Evolutionary conservation across 2,329 filamentous ascomycete species (phyloP), one percentile per base, ranked within the genome.

Genomic region (Parastagonospora avenae): DNA sequence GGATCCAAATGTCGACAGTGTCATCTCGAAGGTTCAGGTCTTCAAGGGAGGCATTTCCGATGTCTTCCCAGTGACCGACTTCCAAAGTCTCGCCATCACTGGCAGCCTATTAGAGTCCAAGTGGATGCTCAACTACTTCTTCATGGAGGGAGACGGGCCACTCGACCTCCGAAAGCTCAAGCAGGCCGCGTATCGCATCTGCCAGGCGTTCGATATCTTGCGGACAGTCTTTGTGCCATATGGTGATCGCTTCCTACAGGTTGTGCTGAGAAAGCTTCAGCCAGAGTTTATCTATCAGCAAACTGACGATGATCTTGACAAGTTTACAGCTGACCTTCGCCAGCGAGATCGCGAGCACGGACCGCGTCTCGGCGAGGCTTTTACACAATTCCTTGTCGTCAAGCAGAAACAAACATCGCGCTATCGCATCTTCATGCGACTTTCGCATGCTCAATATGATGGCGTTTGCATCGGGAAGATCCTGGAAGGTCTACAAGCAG

Each of bases 101-200:
- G 68, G 67, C 8, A 68, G 66, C 4, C 50, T 72, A 4, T 56
- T 71, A 12, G 67, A 71, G 38, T 71, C 68, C 8, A 68, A 56
- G 39, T 71, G 67, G 67, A 71, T 71, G 69, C 56, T 71, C 8
- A 70, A 72, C 50, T 69, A 71, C 54, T 71, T 71, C 57, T 71
- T 64, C 42, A 52, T 71, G 4, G 66, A 70, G 28, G 67, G 67
- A 24, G 44, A 50, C 27, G 69, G 68, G 4, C 62, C 66, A 4
- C 52, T 72, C 2, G 68, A 72, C 46, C 59, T 70, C 9, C 59
- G 63, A 11, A 68, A 65, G 42, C 42, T 72, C 24, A 70, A 71
- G 46, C 68, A 69, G 30, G 56, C 65, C 15, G 61, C 62, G 2
- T 69, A 62, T 52, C 63, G 65, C 8, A 62, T 71, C 27, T 68